Percentiles rank a stretch among this genome's conserved stretches.
phyloP scores from a whole-genome alignment of 1,139 yeast species.

The Suhomyces bribrorum region DNA sequence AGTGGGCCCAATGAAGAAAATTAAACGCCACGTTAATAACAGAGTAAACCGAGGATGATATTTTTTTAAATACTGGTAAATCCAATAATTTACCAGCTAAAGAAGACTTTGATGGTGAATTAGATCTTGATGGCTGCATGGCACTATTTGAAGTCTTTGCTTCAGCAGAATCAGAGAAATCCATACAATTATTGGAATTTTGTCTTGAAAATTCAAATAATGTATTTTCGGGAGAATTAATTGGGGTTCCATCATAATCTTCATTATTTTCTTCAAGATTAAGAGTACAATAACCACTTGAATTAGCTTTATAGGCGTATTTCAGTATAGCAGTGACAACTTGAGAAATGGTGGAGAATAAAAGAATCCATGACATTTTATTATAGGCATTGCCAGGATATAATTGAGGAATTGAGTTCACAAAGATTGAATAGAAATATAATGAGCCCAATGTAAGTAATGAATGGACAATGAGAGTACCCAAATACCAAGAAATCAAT shows the following conservation, averaged over 20 bases:
- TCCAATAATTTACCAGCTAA: slow-evolving; percentile 7
- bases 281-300: slow-evolving; percentile 15
- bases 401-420: slow-evolving; percentile 59
- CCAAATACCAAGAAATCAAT: slow-evolving; percentile 55
- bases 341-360: slow-evolving; percentile 55
- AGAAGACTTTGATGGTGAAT: not conserved
- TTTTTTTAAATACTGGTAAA: slow-evolving; percentile 14
- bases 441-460: slow-evolving; percentile 51
- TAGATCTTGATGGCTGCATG: slow-evolving; percentile 13
- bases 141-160: slow-evolving; percentile 20
- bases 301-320: slow-evolving; percentile 17
- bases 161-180: slow-evolving; percentile 15
- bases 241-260: slow-evolving; percentile 23
- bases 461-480: slow-evolving; percentile 55
- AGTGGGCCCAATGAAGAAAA: slow-evolving; percentile 63
- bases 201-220: slow-evolving; percentile 32
- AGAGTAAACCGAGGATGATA: slow-evolving; percentile 6
- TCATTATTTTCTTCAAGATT: slow-evolving; percentile 10
- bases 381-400: slow-evolving; percentile 79
- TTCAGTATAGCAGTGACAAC: slow-evolving; percentile 47
- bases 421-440: slow-evolving; percentile 60
- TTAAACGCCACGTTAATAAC: slow-evolving; percentile 41
- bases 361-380: slow-evolving; percentile 61
- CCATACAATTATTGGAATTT: slow-evolving; percentile 15
- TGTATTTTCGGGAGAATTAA: slow-evolving; percentile 40